A percentile compares a stretch with the other conserved stretches of the same genome.
These are phyloP conservation scores for Sphaerulina musiva DNA, from an alignment of 2,329 filamentous ascomycete genomes.

Conservation along the genomic window DNA sequence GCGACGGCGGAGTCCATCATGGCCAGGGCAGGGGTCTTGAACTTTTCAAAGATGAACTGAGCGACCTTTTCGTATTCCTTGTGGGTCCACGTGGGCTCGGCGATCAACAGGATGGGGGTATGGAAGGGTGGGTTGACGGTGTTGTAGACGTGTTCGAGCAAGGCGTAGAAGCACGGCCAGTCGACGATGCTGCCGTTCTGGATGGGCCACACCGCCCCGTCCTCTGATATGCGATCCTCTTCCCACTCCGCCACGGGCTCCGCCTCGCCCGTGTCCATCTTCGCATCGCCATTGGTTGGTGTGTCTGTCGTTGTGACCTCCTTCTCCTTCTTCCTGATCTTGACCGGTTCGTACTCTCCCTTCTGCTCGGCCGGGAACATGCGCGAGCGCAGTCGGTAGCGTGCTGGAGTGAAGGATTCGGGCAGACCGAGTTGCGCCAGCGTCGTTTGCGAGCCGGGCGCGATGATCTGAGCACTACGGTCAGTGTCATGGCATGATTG, in stretches of 20 bases:
- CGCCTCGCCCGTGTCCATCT: slow-evolving; percentile 48
- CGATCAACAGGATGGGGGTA: slow-evolving; percentile 85
- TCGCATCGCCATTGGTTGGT: slow-evolving; percentile 30
- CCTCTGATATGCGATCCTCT: slow-evolving; percentile 79
- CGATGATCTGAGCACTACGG: slow-evolving; percentile 50
- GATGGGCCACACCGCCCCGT: slow-evolving; percentile 87
- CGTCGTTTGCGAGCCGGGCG: slow-evolving; percentile 79
- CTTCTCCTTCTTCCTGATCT: slow-evolving; percentile 54
- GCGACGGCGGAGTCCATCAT: slow-evolving; percentile 85
- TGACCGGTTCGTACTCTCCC: slow-evolving; percentile 74
- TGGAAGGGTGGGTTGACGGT: slow-evolving; percentile 86
- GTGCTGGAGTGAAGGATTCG: slow-evolving; percentile 87
- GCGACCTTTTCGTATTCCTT: slow-evolving; percentile 81
- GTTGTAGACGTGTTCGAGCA: slow-evolving; percentile 86
- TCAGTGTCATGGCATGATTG: not conserved
- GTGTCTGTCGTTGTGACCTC: slow-evolving; percentile 5
- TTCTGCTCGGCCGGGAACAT: slow-evolving; percentile 80
- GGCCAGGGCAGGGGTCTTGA: slow-evolving; percentile 85
- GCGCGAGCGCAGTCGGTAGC: slow-evolving; percentile 77
- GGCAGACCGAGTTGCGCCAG: slow-evolving; percentile 84
- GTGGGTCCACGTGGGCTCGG: slow-evolving; percentile 83
- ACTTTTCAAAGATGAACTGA: slow-evolving; percentile 95
- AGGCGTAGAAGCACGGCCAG: slow-evolving; percentile 88
- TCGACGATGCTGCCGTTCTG: slow-evolving; percentile 73
- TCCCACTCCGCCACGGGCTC: slow-evolving; percentile 59